Evolutionary conservation across 164 flowering plant species (phyloP).

Genomic region (Stephania japonica): DNA sequence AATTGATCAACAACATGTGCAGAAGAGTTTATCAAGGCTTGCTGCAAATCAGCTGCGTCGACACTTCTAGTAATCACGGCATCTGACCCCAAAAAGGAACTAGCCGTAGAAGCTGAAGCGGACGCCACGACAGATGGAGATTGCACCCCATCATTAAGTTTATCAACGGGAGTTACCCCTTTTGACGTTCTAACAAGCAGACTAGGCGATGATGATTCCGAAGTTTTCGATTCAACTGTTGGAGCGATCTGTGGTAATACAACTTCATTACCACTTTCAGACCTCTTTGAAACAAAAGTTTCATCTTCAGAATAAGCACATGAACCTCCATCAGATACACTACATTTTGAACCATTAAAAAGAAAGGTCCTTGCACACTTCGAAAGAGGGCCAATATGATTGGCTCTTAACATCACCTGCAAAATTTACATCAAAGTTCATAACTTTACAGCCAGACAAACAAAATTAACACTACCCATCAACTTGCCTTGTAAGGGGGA

Average conservation of each 20-base stretch:
- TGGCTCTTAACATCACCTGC: conserved; percentile 78
- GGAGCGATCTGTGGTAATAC: conserved; percentile 30
- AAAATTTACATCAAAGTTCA: background rate
- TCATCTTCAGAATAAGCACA: conserved; percentile 76
- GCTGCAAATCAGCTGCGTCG: conserved; percentile 18
- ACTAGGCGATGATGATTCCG: conserved; percentile 26
- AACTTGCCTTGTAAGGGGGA: too few species aligned
- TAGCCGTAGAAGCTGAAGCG: conserved; percentile 29
- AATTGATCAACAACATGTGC: conserved; percentile 49
- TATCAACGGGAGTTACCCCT: conserved; percentile 22
- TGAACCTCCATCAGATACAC: conserved; percentile 69
- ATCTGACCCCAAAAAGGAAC: conserved; percentile 24
- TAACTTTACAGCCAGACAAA: too few species aligned
- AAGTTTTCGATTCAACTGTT: conserved; percentile 31
- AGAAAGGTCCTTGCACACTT: conserved; percentile 72
- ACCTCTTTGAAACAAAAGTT: conserved; percentile 44
- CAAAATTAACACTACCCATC: too few species aligned
- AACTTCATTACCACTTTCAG: conserved; percentile 29
- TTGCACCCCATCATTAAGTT: conserved; percentile 22
- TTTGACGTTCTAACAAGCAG: conserved; percentile 27
- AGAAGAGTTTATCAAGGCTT: conserved; percentile 28
- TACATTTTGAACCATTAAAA: conserved; percentile 61
- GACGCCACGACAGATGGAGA: conserved; percentile 30
- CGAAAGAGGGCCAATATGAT: conserved; percentile 68
- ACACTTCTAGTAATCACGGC: conserved; percentile 25